These are phyloP conservation scores for Pichia sp. DNA, from an alignment of 1,139 yeast genomes.

Conservation along the genomic window DNA sequence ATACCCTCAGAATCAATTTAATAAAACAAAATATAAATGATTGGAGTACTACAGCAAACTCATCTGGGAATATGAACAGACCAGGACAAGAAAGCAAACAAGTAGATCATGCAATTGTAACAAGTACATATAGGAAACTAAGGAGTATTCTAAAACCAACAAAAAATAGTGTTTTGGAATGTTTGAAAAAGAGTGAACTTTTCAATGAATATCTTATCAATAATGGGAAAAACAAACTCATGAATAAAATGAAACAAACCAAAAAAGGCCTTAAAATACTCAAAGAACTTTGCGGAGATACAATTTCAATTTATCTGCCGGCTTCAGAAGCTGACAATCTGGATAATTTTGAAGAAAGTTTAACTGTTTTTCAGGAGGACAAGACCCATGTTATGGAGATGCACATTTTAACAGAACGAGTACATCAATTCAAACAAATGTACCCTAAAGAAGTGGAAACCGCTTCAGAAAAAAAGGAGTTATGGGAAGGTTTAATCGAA, in stretches of 20 bases:
- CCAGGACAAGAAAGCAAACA: background rate
- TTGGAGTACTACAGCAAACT: background rate
- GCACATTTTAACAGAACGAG: background rate
- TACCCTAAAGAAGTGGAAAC: background rate
- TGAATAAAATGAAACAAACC: background rate
- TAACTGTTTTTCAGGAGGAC: no score
- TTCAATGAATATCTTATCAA: conserved; percentile 10
- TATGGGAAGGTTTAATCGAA: background rate
- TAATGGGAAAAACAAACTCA: background rate
- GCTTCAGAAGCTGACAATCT: background rate
- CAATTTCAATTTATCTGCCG: background rate
- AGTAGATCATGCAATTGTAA: background rate
- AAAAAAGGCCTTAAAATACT: background rate
- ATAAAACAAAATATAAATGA: background rate
- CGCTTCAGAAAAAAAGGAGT: background rate
- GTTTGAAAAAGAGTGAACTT: conserved; percentile 17
- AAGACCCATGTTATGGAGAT: no score
- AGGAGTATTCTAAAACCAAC: conserved; percentile 16
- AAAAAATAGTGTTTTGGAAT: conserved; percentile 13
- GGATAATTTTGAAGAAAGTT: no score
- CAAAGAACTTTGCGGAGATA: background rate
- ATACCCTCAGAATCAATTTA: conserved; percentile 1
- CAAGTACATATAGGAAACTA: background rate
- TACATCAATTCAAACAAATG: background rate
- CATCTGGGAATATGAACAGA: no score